phyloP scores from a whole-genome alignment of 805 yeast species.

The Jamesozyma rosinii region DNA sequence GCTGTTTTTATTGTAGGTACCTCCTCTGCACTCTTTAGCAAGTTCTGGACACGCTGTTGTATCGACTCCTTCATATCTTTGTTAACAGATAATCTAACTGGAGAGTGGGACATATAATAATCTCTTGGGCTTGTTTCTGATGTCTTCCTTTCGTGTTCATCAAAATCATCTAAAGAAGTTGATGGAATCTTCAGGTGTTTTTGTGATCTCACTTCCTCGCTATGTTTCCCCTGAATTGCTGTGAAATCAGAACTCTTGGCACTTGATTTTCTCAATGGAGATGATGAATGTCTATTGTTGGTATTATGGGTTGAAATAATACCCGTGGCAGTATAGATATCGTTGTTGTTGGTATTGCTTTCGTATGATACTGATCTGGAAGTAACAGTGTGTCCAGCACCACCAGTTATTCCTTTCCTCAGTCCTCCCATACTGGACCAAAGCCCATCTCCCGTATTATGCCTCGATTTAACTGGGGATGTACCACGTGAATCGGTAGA shows the following conservation, averaged over 20 bases:
- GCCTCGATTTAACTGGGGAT: constrained; percentile 20
- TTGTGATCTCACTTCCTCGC: background rate
- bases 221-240: background rate
- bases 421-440: constrained; percentile 15
- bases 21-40: constrained; percentile 31
- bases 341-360: background rate
- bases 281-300: background rate
- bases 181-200: constrained; percentile 4
- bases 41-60: constrained; percentile 46
- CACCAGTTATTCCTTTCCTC: constrained; percentile 11
- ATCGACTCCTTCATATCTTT: constrained; percentile 31
- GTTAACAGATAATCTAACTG: constrained; percentile 4
- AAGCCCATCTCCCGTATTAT: constrained; percentile 22
- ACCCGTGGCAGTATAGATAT: background rate
- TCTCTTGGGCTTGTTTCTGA: constrained; percentile 3
- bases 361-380: constrained; percentile 5
- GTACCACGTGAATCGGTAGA: constrained; percentile 15
- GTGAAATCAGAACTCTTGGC: background rate
- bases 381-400: constrained; percentile 2
- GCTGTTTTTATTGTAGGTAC: constrained; percentile 44
- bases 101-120: constrained; percentile 8
- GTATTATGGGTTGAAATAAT: background rate
- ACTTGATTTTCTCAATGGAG: background rate
- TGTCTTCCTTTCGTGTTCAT: constrained; percentile 5
- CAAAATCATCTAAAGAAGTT: constrained; percentile 2